Percentiles rank a stretch among this genome's conserved stretches.
Conservation (phyloP, 352 stramenopile genomes). For the Globisporangium radiosum region DNA sequence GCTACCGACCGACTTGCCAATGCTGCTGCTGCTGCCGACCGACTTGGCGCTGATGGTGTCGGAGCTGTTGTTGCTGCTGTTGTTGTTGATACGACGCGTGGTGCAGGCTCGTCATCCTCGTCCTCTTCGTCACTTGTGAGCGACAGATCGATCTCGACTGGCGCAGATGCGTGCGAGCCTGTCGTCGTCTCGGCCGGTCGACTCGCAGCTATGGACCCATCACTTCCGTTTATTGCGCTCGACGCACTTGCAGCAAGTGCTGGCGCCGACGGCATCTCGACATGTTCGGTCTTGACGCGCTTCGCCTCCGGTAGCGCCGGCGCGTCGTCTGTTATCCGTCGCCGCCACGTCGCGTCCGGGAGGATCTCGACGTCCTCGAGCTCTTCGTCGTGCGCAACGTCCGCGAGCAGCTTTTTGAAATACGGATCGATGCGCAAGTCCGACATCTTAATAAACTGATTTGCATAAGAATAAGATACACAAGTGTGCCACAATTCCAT, state of each 20-base stretch:
- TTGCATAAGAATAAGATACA: constrained; percentile 3
- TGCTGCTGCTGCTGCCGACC: constrained; percentile 1
- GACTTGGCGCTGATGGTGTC: constrained; percentile 1
- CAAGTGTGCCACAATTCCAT: not conserved
- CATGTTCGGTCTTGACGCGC: constrained; percentile 44
- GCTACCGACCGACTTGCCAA: constrained; percentile 1
- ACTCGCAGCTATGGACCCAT: no score
- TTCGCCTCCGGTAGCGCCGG: constrained; percentile 35
- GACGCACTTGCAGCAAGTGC: no score
- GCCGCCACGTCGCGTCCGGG: constrained; percentile 77
- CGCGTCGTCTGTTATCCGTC: constrained; percentile 44
- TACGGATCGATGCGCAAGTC: constrained; percentile 89
- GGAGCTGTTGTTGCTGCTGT: not conserved
- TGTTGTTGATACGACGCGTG: no score
- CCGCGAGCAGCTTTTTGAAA: constrained; percentile 83
- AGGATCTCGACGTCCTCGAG: constrained; percentile 90
- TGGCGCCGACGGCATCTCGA: no score
- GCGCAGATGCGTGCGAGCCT: constrained; percentile 19
- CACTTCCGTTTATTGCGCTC: no score
- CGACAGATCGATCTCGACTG: constrained; percentile 69
- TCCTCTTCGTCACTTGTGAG: constrained; percentile 69
- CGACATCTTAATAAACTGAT: constrained; percentile 80
- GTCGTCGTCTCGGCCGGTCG: constrained; percentile 7
- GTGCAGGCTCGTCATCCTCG: constrained; percentile 13
- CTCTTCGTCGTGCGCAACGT: constrained; percentile 75